Conservation (phyloP, 495 filamentous ascomycete species). For the Hypoxylon fuscum region DNA sequence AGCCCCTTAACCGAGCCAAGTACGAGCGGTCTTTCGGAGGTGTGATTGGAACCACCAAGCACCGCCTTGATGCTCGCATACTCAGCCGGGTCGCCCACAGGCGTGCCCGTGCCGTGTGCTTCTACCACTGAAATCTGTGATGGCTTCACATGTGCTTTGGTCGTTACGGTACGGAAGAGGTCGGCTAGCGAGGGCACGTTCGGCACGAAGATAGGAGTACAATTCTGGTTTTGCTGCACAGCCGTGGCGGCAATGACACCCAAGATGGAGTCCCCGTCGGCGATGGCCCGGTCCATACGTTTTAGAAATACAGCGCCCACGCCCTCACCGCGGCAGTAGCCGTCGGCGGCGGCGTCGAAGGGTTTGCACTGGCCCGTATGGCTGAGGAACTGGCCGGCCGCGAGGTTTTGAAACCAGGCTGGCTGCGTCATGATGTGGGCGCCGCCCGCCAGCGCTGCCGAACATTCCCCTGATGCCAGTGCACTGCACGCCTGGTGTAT, state of each 20-base stretch:
- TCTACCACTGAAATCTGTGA: constrained; percentile 31
- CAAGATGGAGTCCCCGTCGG: constrained; percentile 67
- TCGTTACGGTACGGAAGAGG: constrained; percentile 2
- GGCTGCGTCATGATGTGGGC: constrained; percentile 1
- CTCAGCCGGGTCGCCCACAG: constrained; percentile 49
- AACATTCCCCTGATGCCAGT: constrained; percentile 48
- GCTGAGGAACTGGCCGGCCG: constrained; percentile 47
- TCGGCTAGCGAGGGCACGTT: background rate
- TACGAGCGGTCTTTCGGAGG: constrained; percentile 22
- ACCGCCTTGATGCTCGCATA: constrained; percentile 37
- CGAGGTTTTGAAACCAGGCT: constrained; percentile 38
- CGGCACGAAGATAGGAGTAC: background rate
- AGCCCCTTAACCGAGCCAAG: constrained; percentile 57
- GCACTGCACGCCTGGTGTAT: constrained; percentile 50
- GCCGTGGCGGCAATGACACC: constrained; percentile 62
- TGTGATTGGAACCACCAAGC: constrained; percentile 43
- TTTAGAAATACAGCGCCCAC: constrained; percentile 68
- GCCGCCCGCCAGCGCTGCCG: constrained; percentile 47
- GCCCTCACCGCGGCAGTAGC: constrained; percentile 71
- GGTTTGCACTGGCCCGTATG: constrained; percentile 58
- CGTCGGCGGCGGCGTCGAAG: constrained; percentile 69
- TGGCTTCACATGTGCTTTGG: constrained; percentile 1
- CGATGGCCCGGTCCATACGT: constrained; percentile 63
- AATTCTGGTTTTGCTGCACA: constrained; percentile 59
- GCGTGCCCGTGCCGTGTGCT: constrained; percentile 56